Base-by-base conservation (phyloP, 2,329 filamentous ascomycete species). In the Aspergillus flavus region DNA sequence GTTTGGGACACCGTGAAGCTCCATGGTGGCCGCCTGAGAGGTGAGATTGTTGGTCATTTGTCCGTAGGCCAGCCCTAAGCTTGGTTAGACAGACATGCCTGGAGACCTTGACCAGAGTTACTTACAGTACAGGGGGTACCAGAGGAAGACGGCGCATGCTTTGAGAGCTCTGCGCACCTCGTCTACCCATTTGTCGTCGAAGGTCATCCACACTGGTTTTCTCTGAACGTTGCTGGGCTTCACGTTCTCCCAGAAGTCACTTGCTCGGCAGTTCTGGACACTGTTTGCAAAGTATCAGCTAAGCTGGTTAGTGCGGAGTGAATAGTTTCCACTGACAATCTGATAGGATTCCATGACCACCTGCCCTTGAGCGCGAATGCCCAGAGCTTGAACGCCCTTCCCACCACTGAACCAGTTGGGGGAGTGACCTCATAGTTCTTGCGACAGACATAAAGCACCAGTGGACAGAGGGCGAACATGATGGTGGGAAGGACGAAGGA, bases 131-230 rank as follows among this genome's bases (percentile, higher is more conserved):
- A 84, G 70, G 9, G 81, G 82, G 61, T 79, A 85, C 75, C 82
- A 85, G 67, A 84, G 80, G 76, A 91, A 93, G 54, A 92, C 89
- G 65, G 86, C 82, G 79, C 89, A 91, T 63, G 89, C 89, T 70
- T 85, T 83, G 65, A 90, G 80, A 65, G 89, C 90, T 76, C 90
- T 87, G 61, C 84, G 83, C 58, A 93, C 87, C 74, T 93, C 89
- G 73, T 92, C 91, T 50, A 94, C 91, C 90, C 91, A 94, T 58
- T 86, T 85, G 69, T 94, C 91, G 68, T 94, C 91, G 69, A 92
- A 93, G 0, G 89, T 91, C 89, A 93, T 93, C 70, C 70, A 72
- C 3, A 59, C 30, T 10, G 70, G 70, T 50, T 57, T 66, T 26
- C 64, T 67, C 14, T 65, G 57, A 12, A 70, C 26, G 9, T 59